Evolutionary conservation across 2,329 filamentous ascomycete species (phyloP), one percentile per base, ranked within the genome.

Genomic region (Diaporthe helianthi): DNA sequence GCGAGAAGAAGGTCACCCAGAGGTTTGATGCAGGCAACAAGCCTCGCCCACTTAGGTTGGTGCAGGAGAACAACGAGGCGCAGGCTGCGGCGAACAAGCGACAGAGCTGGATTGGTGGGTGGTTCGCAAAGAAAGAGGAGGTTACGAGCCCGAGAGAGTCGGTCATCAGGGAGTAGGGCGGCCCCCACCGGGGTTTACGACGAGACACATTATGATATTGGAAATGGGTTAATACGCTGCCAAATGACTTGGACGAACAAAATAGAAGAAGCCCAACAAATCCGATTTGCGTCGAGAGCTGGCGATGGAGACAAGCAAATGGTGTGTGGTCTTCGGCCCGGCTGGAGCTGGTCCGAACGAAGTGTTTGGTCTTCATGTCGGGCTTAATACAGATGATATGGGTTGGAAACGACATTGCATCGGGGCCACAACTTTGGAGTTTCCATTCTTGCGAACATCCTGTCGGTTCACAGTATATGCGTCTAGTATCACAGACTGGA

Each of bases 21-120:
- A 88, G 87, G 72, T 81, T 87, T 68, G 70, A 69, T 3, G 87
- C 87, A 4, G 89, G 89, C 53, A 91, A 90, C 76, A 96, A 96
- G 80, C 90, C 97, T 69, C 87, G 94, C 44, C 95, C 95, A 8
- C 83, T 99, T 73, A 87, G 95, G 19, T 85, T 99, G 36, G 94
- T 98, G 55, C 92, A 96, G 80, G 93, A 97, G 81, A 91, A 91
- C 73, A 79, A 81, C 26, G 86, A 84, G 74, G 79, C 83, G 65
- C 79, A 76, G 38, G 77, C 80, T 66, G 78, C 74, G 47, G 78
- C 80, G 66, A 86, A 85, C 75, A 91, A 90, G 82, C 82, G 89
- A 58, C 82, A 84, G 24, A 91, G 88, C 78, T 91, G 89, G 89
- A 85, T 90, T 69, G 87, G 87, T 9, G 71, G 71, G 15, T 72